Base-by-base conservation (phyloP, 371 early-diverging fungal species). In the Coemansia sp. region DNA sequence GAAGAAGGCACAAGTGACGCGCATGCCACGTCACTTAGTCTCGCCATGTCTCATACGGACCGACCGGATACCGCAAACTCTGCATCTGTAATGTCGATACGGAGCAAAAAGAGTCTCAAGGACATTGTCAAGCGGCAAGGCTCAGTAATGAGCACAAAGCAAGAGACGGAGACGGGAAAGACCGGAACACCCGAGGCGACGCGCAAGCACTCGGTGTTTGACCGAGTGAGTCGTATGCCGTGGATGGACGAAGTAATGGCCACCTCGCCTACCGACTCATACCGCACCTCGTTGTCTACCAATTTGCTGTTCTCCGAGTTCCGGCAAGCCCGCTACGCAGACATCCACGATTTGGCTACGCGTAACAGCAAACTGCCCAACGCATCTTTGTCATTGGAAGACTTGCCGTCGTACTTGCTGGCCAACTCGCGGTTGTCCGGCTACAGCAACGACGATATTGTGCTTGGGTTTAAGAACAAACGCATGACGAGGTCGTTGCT, bases 201-300 rank as follows among this genome's bases (percentile, higher is more conserved):
- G 59, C 56, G 52, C 55, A 60, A 65, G 23, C 55, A 54, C 5
- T 64, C 72, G 21, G 68, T 66, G 2, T 65, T 65, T 55, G 59
- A 59, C 26, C 62, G 75, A 1, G 63, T 70, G 7, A 74, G 75
- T 51, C 54, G 59, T 11, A 62, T 65, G 59, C 59, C 66, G 44
- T 74, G 75, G 75, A 74, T 74, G 75, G 75, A 74, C 28, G 75
- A 69, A 12, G 60, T 74, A 21, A 69, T 74, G 75, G 74, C 69
- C 5, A 51, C 58, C 12, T 74, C 75, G 0, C 75, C 75, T 0
- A 74, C 75, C 11, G 66, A 74, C 30, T 47, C 39, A 23, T 60
- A 65, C 56, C 65, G 75, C 14, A 62, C 67, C 6, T 74, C 75
- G 14, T 54, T 74, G 2, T 66, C 71, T 23, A 60, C 51, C 47